Conservation (phyloP, 768 basidiomycete genomes). For the Termitomyces sp. region DNA sequence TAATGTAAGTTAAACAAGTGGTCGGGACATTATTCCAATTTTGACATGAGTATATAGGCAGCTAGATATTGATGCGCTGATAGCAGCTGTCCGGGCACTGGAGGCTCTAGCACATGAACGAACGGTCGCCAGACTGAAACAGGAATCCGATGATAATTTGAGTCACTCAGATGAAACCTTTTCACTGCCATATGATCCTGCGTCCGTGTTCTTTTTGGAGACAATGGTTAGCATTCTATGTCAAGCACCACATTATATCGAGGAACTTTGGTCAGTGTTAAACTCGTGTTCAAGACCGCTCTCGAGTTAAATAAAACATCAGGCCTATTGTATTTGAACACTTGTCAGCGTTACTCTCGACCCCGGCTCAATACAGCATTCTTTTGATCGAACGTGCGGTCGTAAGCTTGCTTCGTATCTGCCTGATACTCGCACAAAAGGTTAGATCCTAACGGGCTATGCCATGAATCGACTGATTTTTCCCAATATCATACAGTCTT, state of each 20-base stretch:
- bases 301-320: neutral
- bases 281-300: neutral
- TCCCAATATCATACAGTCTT: conserved; percentile 40
- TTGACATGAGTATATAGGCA: conserved; percentile 40
- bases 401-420: conserved; percentile 82
- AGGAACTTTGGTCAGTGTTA: conserved; percentile 79
- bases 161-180: conserved; percentile 37
- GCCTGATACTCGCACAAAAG: conserved; percentile 73
- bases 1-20: conserved; percentile 56
- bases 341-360: conserved; percentile 71
- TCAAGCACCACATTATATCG: conserved; percentile 71
- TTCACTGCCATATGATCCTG: conserved; percentile 88
- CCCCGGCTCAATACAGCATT: conserved; percentile 79
- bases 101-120: conserved; percentile 88
- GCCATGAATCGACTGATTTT: conserved; percentile 5
- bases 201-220: conserved; percentile 91
- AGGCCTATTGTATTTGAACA: conserved; percentile 98
- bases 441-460: conserved; percentile 33
- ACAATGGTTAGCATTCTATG: conserved; percentile 88
- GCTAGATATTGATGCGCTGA: conserved; percentile 72
- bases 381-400: conserved; percentile 93
- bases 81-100: conserved; percentile 81
- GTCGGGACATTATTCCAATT: neutral
- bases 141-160: conserved; percentile 57
- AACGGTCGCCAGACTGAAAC: conserved; percentile 73